phyloP scores from a whole-genome alignment of 495 filamentous ascomycete species.

The Trypethelium eluteriae region DNA sequence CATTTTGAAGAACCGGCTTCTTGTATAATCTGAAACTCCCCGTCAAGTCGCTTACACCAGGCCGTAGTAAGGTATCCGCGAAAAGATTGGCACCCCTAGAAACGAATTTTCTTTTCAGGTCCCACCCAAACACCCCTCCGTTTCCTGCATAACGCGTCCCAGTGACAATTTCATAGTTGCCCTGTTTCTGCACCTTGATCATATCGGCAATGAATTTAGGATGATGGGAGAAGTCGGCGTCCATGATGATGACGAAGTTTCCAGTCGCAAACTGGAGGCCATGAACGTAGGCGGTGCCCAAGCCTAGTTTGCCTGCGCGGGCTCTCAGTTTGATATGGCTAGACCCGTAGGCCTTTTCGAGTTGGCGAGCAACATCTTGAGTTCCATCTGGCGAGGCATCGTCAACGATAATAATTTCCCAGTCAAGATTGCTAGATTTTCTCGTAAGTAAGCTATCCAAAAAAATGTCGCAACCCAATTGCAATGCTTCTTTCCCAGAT shows the following conservation, averaged over 20 bases:
- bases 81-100: slow-evolving; percentile 88
- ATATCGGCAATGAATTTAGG: slow-evolving; percentile 91
- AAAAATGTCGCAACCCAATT: neutral
- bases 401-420: slow-evolving; percentile 96
- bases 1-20: slow-evolving; percentile 77
- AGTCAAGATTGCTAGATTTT: slow-evolving; percentile 69
- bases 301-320: slow-evolving; percentile 86
- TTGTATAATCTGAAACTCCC: slow-evolving; percentile 94
- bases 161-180: slow-evolving; percentile 89
- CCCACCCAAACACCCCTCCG: slow-evolving; percentile 95
- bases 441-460: neutral
- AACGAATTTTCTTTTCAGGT: slow-evolving; percentile 91
- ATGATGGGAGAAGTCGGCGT: slow-evolving; percentile 98
- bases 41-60: slow-evolving; percentile 93
- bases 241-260: slow-evolving; percentile 98
- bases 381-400: slow-evolving; percentile 96
- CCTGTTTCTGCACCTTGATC: slow-evolving; percentile 61
- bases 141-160: slow-evolving; percentile 86
- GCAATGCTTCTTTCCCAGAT: neutral
- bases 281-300: slow-evolving; percentile 95
- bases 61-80: slow-evolving; percentile 85
- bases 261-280: slow-evolving; percentile 79
- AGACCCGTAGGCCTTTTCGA: slow-evolving; percentile 69
- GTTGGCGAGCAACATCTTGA: slow-evolving; percentile 78
- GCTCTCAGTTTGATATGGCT: slow-evolving; percentile 73